phyloP scores from a whole-genome alignment of 169 alveolate species.

The Besnoitia besnoiti region DNA sequence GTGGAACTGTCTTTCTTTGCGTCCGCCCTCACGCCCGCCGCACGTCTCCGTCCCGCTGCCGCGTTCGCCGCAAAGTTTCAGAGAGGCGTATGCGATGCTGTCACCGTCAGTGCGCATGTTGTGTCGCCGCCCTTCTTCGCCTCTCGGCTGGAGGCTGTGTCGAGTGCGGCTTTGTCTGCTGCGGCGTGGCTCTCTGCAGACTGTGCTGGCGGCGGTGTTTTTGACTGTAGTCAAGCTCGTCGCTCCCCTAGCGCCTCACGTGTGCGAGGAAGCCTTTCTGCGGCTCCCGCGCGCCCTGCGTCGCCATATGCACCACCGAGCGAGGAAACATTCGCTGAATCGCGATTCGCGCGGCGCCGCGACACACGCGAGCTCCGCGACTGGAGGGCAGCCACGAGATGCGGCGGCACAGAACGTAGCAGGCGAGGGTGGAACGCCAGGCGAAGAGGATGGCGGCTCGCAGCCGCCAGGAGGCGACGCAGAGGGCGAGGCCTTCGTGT shows the following conservation, averaged over 20 bases:
- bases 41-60: too few relatives aligned
- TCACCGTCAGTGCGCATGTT: too few relatives aligned
- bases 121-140: too few relatives aligned
- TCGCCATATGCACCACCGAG: conserved; percentile 36
- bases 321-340: conserved; percentile 11
- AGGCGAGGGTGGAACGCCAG: conserved; percentile 12
- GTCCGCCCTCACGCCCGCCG: too few relatives aligned
- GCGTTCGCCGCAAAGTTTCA: too few relatives aligned
- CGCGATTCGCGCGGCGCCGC: not conserved
- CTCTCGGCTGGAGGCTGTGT: too few relatives aligned
- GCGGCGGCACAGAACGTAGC: too few relatives aligned
- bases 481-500: not conserved
- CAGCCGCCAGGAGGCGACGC: not conserved
- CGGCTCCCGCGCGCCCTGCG: conserved; percentile 55
- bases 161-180: too few relatives aligned
- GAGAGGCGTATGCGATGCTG: too few relatives aligned
- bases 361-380: conserved; percentile 36
- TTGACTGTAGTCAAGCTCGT: conserved; percentile 45
- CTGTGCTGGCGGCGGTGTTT: conserved; percentile 51
- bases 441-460: not conserved
- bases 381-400: not conserved
- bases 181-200: conserved; percentile 18
- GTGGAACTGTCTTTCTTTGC: too few relatives aligned
- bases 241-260: conserved; percentile 65
- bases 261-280: conserved; percentile 63